These are phyloP conservation scores for Arthromyces matolae DNA, from an alignment of 768 basidiomycete species.

Conservation along the genomic window DNA sequence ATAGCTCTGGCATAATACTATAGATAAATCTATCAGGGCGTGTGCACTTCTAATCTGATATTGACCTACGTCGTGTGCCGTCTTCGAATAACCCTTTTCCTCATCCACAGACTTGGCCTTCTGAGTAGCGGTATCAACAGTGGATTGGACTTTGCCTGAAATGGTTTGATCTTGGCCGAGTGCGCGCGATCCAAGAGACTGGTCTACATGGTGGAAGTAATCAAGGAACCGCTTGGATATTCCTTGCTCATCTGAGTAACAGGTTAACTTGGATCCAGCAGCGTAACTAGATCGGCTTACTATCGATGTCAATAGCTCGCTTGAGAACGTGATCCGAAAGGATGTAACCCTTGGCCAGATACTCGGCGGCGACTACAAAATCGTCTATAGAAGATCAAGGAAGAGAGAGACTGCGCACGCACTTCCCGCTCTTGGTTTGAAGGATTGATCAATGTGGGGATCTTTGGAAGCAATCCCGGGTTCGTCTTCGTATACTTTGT, in stretches of 20 bases:
- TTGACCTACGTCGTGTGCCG: constrained; percentile 57
- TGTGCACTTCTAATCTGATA: not conserved
- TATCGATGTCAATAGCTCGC: constrained; percentile 77
- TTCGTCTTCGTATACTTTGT: constrained; percentile 55
- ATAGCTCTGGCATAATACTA: constrained; percentile 81
- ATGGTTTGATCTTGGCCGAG: constrained; percentile 82
- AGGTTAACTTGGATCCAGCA: not conserved
- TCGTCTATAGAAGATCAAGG: not conserved
- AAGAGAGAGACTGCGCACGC: constrained; percentile 20
- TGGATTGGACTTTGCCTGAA: constrained; percentile 65
- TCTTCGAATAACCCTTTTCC: constrained; percentile 71
- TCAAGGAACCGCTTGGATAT: constrained; percentile 83
- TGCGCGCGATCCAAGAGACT: constrained; percentile 60
- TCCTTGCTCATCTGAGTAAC: constrained; percentile 63
- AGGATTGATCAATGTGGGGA: constrained; percentile 65
- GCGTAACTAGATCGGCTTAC: constrained; percentile 33
- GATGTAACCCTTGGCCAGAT: constrained; percentile 85
- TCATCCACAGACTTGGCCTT: constrained; percentile 78
- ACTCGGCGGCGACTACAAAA: constrained; percentile 79
- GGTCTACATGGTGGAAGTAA: constrained; percentile 75
- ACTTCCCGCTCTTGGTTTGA: constrained; percentile 91
- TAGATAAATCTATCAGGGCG: not conserved
- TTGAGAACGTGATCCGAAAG: constrained; percentile 77
- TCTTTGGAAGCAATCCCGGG: constrained; percentile 35
- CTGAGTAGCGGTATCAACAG: constrained; percentile 57